Evolutionary conservation across 1,139 yeast species (phyloP).

Genomic region (Protomyces lactucae-debilis): DNA sequence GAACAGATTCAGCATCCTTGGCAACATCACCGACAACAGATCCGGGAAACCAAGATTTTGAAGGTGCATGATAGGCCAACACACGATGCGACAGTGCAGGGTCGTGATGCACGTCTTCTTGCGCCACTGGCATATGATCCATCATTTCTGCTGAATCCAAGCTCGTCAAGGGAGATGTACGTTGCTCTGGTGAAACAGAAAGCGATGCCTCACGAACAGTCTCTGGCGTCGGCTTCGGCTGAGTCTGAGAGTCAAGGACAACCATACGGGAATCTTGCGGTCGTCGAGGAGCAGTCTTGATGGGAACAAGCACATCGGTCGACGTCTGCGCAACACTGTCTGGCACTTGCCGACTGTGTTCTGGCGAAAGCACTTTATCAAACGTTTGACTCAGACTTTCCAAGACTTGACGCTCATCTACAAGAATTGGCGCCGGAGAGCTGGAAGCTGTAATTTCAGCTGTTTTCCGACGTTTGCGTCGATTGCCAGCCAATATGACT

Average conservation of each 20-base stretch:
- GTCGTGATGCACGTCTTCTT: slow-evolving; percentile 1
- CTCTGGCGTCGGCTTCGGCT: background rate
- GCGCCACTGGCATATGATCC: slow-evolving; percentile 5
- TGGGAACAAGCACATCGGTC: background rate
- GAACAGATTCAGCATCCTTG: background rate
- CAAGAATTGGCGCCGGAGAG: background rate
- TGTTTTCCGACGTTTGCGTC: slow-evolving; percentile 10
- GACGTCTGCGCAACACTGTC: background rate
- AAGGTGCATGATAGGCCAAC: slow-evolving; percentile 6
- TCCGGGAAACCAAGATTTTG: slow-evolving; percentile 13
- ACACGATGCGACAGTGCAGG: slow-evolving; percentile 5
- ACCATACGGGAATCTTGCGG: background rate
- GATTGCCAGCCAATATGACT: slow-evolving; percentile 3
- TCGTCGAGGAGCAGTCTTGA: background rate
- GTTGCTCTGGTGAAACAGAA: no score
- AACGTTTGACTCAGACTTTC: background rate
- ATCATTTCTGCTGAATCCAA: slow-evolving; percentile 12
- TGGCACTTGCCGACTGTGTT: background rate
- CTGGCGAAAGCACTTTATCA: background rate
- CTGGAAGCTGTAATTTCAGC: background rate
- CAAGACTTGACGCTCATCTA: background rate
- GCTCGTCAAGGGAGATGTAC: slow-evolving; percentile 12
- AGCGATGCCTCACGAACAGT: background rate
- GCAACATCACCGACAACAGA: background rate
- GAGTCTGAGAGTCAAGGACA: background rate